phyloP scores from a whole-genome alignment of 78 protist genomes.

The Protostelium mycophagum region DNA sequence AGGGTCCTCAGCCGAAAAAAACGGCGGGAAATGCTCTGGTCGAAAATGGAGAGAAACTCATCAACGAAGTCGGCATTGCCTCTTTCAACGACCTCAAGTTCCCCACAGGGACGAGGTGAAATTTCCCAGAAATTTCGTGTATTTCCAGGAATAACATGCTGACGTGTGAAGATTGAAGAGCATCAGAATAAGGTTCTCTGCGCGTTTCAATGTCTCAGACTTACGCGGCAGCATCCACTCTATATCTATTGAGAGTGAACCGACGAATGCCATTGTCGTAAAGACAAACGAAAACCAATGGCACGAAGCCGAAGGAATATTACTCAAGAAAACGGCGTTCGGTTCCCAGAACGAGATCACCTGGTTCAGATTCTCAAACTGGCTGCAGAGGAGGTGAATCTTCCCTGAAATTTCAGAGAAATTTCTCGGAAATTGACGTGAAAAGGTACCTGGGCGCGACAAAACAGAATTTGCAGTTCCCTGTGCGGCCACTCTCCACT shows the following conservation, averaged over 20 bases:
- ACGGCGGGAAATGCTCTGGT: neutral
- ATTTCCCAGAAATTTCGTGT: neutral
- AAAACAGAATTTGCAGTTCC: slow-evolving; percentile 47
- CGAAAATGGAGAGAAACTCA: neutral
- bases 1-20: neutral
- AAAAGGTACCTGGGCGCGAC: slow-evolving; percentile 35
- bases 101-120: neutral
- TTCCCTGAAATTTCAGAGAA: neutral
- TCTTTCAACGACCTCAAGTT: neutral
- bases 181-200: neutral
- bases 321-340: slow-evolving; percentile 34
- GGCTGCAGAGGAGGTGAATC: neutral
- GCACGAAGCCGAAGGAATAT: slow-evolving; percentile 65
- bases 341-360: slow-evolving; percentile 24
- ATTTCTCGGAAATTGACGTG: neutral
- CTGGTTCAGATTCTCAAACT: slow-evolving; percentile 14
- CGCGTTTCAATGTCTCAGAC: neutral
- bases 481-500: slow-evolving; percentile 41
- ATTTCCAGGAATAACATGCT: no score
- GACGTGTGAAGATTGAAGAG: neutral
- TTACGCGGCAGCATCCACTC: neutral
- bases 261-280: slow-evolving; percentile 43
- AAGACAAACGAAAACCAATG: slow-evolving; percentile 65
- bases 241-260: slow-evolving; percentile 25
- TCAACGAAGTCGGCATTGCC: neutral